These are phyloP conservation scores for Solanum bulbocastanum DNA, from an alignment of 257 asterid genomes.

Conservation along the genomic window DNA sequence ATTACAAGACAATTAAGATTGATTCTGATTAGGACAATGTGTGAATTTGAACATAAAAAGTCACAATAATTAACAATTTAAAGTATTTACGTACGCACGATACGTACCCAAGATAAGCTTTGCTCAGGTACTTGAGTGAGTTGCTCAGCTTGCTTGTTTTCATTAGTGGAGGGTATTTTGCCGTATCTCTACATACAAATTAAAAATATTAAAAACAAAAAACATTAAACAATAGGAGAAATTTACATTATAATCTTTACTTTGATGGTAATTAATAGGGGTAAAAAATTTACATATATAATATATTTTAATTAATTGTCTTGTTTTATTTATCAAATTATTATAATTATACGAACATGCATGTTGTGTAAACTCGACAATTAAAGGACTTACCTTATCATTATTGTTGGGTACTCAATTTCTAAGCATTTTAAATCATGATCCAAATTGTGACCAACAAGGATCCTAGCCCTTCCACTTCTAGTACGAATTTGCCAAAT, in stretches of 20 bases:
- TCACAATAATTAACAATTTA: not conserved
- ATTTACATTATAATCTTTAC: not conserved
- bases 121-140: slow-evolving; percentile 66
- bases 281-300: not conserved
- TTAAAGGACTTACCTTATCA: slow-evolving; percentile 47
- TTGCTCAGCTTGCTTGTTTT: slow-evolving; percentile 92
- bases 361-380: not conserved
- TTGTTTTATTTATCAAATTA: not conserved
- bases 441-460: slow-evolving; percentile 81
- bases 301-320: not conserved
- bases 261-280: not conserved
- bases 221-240: not conserved
- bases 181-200: slow-evolving; percentile 53
- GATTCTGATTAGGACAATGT: not conserved
- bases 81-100: too few relatives aligned
- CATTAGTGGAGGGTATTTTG: slow-evolving; percentile 78
- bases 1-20: not conserved
- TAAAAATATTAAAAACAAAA: not conserved
- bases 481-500: slow-evolving; percentile 73
- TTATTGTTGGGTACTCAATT: slow-evolving; percentile 50
- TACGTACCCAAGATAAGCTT: slow-evolving; percentile 62
- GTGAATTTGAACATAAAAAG: not conserved
- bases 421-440: slow-evolving; percentile 76
- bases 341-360: not conserved
- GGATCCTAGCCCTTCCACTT: slow-evolving; percentile 66